These are phyloP conservation scores for Dactylellina drechsleri DNA, from an alignment of 2,329 filamentous ascomycete genomes.

Conservation along the genomic window DNA sequence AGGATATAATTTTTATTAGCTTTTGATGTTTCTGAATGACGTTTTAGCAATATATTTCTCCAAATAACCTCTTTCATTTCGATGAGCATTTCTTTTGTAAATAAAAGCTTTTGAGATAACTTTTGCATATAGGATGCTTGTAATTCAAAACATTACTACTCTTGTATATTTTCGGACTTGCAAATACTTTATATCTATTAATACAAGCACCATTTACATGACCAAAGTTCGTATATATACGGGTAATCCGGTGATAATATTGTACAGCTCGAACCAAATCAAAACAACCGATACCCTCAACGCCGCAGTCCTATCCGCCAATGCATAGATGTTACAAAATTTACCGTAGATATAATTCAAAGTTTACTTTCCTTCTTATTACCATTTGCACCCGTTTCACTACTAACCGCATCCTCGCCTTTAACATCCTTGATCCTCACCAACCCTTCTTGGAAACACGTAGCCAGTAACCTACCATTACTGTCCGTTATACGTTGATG, in stretches of 20 bases:
- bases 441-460: slow-evolving; percentile 78
- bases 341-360: neutral
- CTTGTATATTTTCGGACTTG: neutral
- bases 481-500: slow-evolving; percentile 76
- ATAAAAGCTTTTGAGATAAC: slow-evolving; percentile 5
- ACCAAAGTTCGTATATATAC: too few species aligned
- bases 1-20: neutral
- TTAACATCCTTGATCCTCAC: slow-evolving; percentile 57
- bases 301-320: neutral
- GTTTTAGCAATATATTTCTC: slow-evolving; percentile 3
- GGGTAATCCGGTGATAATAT: neutral
- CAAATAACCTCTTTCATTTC: neutral
- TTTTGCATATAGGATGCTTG: slow-evolving; percentile 3
- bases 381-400: slow-evolving; percentile 7
- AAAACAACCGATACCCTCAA: neutral
- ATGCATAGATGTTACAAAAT: neutral
- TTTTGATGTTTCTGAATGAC: slow-evolving; percentile 3
- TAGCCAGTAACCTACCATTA: slow-evolving; percentile 79
- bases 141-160: neutral
- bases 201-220: too few species aligned
- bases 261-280: neutral
- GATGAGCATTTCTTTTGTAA: slow-evolving; percentile 24
- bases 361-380: slow-evolving; percentile 41
- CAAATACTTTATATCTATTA: neutral
- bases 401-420: slow-evolving; percentile 40